Evolutionary conservation across 306 rosid species (phyloP), one percentile per base, ranked within the genome.

Genomic region (Abrus pulchellus): DNA sequence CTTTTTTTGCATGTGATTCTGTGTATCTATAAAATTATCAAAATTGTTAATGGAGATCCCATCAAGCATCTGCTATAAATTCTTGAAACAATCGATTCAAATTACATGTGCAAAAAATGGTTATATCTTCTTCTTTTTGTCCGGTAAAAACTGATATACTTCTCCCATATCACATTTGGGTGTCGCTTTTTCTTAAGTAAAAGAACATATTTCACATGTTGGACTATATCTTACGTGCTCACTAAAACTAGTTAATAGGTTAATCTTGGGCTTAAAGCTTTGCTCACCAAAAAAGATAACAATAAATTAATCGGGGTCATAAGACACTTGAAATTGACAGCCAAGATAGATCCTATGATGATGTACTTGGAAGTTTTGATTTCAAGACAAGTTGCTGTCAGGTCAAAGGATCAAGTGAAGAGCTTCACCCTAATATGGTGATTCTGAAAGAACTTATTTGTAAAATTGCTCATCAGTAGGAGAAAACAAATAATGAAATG

Each of bases 1-100:
- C 2, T 77, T 76, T 67, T 8, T 50, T 81, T 73, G 74, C 77
- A 50, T 81, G 68, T 66, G 48, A 40, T 44, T 53, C 27, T 34
- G 13, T 40, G 44, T 57, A 47, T 62, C 57, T 55, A 59, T 32
- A 56, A 41, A 65, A 36, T 60, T 30, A 29, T 75, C 28, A 38
- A n/a, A 41, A 62, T 52, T 14, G 2, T 43, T 59, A 13, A 32
- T 45, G 48, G 30, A 6, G 61, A 34, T 45, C 72, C 61, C 70
- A 73, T 79, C 29, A 11, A 72, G 72, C 56, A 49, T 13, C n/a
- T 47, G 9, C 5, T 43, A 29, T 20, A 53, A 53, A 29, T 49
- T 69, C 68, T 45, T 53, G 53, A 69, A 59, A 40, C 33, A 62
- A 20, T 77, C 9, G 34, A 41, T 49, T 76, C 3, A 44, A 65